Base-by-base conservation (phyloP, 495 filamentous ascomycete genomes). In the Penicillium silybi region DNA sequence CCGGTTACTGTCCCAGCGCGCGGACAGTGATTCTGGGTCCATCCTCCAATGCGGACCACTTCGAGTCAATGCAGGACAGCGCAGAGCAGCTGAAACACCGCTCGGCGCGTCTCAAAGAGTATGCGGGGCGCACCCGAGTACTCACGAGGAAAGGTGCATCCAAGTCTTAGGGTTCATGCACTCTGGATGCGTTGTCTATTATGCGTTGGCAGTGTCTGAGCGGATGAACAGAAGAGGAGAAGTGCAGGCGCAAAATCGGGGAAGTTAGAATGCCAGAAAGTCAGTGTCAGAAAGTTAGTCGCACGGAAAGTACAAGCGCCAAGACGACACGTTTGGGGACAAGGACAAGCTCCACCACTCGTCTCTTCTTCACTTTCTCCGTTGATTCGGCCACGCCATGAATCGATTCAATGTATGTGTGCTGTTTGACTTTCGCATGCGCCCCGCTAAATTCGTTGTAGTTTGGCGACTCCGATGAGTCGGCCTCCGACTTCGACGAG, bases 401-500 rank as follows among this genome's bases (percentile, higher is more conserved):
- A 58, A 66, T 54, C 60, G 54, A 15, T 66, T 64, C 15, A 41
- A 59, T 46, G 63, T 66, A 61, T 23, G 54, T 47, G 10, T 19
- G 23, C 18, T 35, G 16, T 13, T 41, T 20, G 20, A 19, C 5
- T 39, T 23, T 25, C 37, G 8, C 11, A 32, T 18, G 32, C 23
- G 29, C 27, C 10, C 10, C 19, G 16, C 40, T 44, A 38, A 45
- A 19, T 50, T 19, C 20, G 20, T 42, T 53, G 13, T 32, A 81
- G 78, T 79, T 80, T 57, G 71, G 66, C 54, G 77, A 75, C 55
- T 74, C 74, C 43, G 73, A 79, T 56, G 75, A 72, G 48, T 78
- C 76, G 41, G 66, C 65, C 41, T 80, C 77, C 41, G 80, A 80
- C 57, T 70, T 78, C 44, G 80, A 79, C 44, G 82, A 85, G 61